Evolutionary conservation across 2,329 filamentous ascomycete genomes (phyloP), one percentile per base, ranked within the genome.

Genomic region (Tolypocladium nubicola): DNA sequence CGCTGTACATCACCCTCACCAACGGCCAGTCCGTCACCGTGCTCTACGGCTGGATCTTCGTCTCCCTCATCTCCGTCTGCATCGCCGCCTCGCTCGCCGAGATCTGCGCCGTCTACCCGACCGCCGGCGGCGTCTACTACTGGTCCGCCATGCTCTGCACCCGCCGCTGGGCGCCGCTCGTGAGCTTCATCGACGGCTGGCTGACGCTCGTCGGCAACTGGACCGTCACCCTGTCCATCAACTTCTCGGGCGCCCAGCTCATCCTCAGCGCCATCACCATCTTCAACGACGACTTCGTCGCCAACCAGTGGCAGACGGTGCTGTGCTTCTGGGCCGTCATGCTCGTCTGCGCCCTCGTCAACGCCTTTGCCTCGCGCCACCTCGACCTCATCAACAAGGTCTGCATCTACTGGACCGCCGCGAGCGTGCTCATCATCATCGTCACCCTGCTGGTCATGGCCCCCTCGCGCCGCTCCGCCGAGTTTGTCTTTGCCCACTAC

Each of bases 151-250:
- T 83, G 65, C 78, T 90, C 62, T 79, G 80, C 58, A 84, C 83
- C 68, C 78, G 78, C 61, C 72, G 70, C 54, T 88, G 80, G 76
- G 81, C 82, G 33, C 82, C 84, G 0, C 70, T 84, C 30, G 79
- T 88, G 40, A 87, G 84, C 53, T 90, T 86, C 76, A 79, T 86
- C 59, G 88, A 86, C 2, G 87, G 87, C 52, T 90, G 87, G 87
- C 87, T 86, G 63, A 87, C 84, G 60, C 81, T 86, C 56, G 85
- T 85, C 39, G 86, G 86, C 52, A 89, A 87, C 82, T 85, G 88
- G 65, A 83, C 83, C 35, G 73, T 90, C 52, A 85, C 84, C 1
- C 83, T 87, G 40, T 87, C 85, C 1, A 88, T 85, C 60, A 87
- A 87, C n/a, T 79, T 89, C 49, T 78, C 89, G 6, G 86, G 85